A percentile compares a stretch with the other conserved stretches of the same genome.
Conservation (phyloP, 2,329 filamentous ascomycete genomes). For the Cercospora sp. region DNA sequence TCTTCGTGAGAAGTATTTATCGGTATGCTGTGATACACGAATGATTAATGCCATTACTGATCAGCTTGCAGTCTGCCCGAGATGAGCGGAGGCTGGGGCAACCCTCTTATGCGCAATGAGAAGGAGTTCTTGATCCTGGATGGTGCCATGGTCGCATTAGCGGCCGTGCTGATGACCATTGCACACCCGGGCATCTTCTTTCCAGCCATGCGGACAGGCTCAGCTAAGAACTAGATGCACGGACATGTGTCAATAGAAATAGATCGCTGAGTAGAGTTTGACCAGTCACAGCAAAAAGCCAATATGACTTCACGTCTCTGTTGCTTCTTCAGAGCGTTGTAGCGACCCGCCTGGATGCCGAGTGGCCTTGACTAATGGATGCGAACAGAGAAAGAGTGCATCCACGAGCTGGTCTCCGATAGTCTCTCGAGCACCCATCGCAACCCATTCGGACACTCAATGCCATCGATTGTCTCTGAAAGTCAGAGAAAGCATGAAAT, state of each 20-base stretch:
- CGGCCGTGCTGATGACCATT: constrained; percentile 44
- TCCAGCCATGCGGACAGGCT: constrained; percentile 28
- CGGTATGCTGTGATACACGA: constrained; percentile 41
- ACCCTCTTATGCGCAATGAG: constrained; percentile 50
- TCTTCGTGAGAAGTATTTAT: constrained; percentile 66
- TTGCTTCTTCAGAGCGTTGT: not conserved
- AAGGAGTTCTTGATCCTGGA: constrained; percentile 51
- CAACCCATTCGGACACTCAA: not conserved
- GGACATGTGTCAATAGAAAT: not conserved
- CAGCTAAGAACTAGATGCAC: not conserved
- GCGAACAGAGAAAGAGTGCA: not conserved
- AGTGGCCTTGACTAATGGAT: not conserved
- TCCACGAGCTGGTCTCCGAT: not conserved
- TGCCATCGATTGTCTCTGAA: not conserved
- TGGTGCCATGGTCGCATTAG: constrained; percentile 51
- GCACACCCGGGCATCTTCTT: constrained; percentile 50
- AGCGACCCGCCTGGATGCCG: not conserved
- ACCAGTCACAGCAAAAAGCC: not conserved
- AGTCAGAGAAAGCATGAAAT: not conserved
- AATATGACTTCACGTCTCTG: not conserved
- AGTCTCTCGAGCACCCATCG: not conserved
- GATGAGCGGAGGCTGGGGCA: constrained; percentile 54
- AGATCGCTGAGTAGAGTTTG: not conserved
- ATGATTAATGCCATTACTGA: not conserved
- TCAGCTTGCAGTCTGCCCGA: constrained; percentile 47